Evolutionary conservation across 2,329 filamentous ascomycete genomes (phyloP), one percentile per base, ranked within the genome.

Genomic region (Coniochaeta prunicola): DNA sequence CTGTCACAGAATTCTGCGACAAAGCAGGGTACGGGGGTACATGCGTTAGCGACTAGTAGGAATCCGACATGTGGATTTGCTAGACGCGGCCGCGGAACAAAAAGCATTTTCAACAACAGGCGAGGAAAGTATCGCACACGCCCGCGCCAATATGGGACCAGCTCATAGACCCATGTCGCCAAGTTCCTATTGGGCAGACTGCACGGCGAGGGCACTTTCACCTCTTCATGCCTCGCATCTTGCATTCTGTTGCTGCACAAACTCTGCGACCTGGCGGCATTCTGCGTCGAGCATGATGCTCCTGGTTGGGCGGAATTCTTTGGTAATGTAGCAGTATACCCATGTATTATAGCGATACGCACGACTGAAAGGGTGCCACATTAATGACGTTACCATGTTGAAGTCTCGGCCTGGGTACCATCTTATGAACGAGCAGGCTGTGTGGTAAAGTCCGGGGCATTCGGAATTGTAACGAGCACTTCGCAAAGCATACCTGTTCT

Each of bases 11-110:
- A 34, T 55, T 55, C 53, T 42, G 54, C 15, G 33, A 56, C 36
- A 56, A 28, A 50, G 24, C 36, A 28, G 45, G 13, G 36, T 56
- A 56, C 21, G 33, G 54, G n/a, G 42, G 54, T 42, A 30, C 33
- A 56, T 56, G 54, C 54, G 54, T 56, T 56, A 42, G 54, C 34
- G 26, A 34, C 54, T 42, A n/a, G n/a, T n/a, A 56, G 34, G 54
- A 56, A 56, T 56, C 54, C 34, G 54, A 50, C 45, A 28, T 50
- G 45, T 21, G 24, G 45, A 17, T 30, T 28, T 7, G 24, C 24
- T 50, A 40, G 33, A 56, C 36, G 54, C 33, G 36, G 24, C 4
- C 42, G 54, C 54, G 19, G 19, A 26, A 56, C 54, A 9, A 30
- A 19, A 38, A 28, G 7, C 9, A 24, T 19, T 7, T 54, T 33